These are phyloP conservation scores for Arthroderma uncinatum DNA, from an alignment of 2,329 filamentous ascomycete species.

Conservation along the genomic window DNA sequence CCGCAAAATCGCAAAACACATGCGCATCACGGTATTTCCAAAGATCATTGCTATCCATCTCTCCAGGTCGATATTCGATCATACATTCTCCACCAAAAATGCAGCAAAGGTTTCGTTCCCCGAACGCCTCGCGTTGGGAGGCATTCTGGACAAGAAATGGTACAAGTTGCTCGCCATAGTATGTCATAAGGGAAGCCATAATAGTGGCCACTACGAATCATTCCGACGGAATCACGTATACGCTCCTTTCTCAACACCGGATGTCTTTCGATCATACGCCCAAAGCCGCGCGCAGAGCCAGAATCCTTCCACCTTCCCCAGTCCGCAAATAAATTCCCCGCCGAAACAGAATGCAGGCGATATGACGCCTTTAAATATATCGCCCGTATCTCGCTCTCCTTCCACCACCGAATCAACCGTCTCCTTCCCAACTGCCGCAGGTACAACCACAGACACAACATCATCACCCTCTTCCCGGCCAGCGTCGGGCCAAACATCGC, in stretches of 20 bases:
- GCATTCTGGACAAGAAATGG: slow-evolving; percentile 62
- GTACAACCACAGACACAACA: background rate
- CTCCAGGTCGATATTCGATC: slow-evolving; percentile 83
- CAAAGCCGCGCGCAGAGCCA: slow-evolving; percentile 51
- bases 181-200: slow-evolving; percentile 88
- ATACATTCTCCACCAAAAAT: slow-evolving; percentile 75
- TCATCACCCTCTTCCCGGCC: slow-evolving; percentile 8
- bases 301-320: slow-evolving; percentile 39
- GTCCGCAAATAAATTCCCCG: slow-evolving; percentile 36
- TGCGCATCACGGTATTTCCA: slow-evolving; percentile 75
- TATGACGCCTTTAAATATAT: slow-evolving; percentile 22
- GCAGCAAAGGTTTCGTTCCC: slow-evolving; percentile 88
- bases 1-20: slow-evolving; percentile 74
- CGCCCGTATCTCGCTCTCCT: slow-evolving; percentile 22
- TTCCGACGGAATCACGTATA: slow-evolving; percentile 77
- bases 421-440: slow-evolving; percentile 18
- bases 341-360: slow-evolving; percentile 24
- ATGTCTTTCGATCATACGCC: slow-evolving; percentile 63
- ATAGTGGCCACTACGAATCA: slow-evolving; percentile 94
- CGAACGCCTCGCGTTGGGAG: slow-evolving; percentile 71
- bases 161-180: slow-evolving; percentile 82
- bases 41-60: slow-evolving; percentile 86
- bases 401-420: slow-evolving; percentile 26
- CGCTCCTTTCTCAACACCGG: slow-evolving; percentile 69
- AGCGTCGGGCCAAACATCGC: slow-evolving; percentile 4